These are phyloP conservation scores for Ambrosiella cleistominuta DNA, from an alignment of 2,329 filamentous ascomycete genomes.

Conservation along the genomic window DNA sequence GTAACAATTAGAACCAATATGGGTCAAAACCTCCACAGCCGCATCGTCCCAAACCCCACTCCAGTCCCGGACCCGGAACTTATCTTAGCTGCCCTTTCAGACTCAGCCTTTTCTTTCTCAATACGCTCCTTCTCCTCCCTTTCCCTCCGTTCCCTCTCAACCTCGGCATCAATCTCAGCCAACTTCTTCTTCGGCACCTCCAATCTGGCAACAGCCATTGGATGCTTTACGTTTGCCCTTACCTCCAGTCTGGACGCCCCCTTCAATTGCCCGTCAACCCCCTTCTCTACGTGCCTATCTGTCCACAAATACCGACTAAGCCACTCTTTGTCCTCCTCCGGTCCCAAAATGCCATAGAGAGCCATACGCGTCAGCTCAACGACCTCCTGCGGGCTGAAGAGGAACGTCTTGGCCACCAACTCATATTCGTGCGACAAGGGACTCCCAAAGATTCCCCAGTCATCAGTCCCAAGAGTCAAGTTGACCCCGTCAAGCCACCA, in stretches of 20 bases:
- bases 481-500: conserved; percentile 45
- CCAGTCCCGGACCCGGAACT: too few relatives aligned
- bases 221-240: too few relatives aligned
- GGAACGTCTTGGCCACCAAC: conserved; percentile 54
- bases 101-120: neutral
- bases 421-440: conserved; percentile 59
- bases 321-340: conserved; percentile 29
- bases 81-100: too few relatives aligned
- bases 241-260: neutral
- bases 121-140: neutral
- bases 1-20: too few relatives aligned
- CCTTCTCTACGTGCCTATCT: neutral
- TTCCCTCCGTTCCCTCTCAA: neutral
- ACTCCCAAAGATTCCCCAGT: conserved; percentile 67
- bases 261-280: neutral
- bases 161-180: conserved; percentile 36
- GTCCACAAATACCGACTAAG: neutral
- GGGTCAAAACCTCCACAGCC: neutral
- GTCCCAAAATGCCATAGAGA: conserved; percentile 49
- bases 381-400: conserved; percentile 29
- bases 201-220: neutral
- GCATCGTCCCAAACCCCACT: neutral
- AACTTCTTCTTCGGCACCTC: conserved; percentile 13
- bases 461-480: conserved; percentile 61
- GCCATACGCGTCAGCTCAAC: conserved; percentile 40